Base-by-base conservation (phyloP, 169 alveolate genomes). In the Besnoitia besnoiti region DNA sequence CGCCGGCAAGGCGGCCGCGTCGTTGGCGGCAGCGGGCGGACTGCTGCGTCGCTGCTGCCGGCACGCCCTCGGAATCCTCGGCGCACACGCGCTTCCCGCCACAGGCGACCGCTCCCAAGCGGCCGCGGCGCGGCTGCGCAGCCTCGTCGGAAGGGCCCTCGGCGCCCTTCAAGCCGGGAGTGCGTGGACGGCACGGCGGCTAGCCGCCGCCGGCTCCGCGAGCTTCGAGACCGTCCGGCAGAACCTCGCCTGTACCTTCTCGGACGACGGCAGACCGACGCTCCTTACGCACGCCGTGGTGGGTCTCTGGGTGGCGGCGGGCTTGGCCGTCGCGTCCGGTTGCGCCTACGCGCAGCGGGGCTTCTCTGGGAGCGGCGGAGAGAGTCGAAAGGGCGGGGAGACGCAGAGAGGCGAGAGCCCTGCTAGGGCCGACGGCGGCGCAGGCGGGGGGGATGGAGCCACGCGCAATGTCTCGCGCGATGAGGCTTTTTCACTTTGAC, bases 71-170 rank as follows among this genome's bases (percentile, higher is more conserved):
- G 67, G 82, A 7, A 30, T 1, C 8, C 30, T 19, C 27, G 1
- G 39, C 44, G 1, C 39, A 1, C 62, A 3, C 55, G 2, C 8
- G 19, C 87, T 10, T 4, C 59, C 59, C 40, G 2, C 40, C 5
- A n/a, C 37, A 30, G 87, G 61, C 50, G 50, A 21, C 35, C 10
- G 30, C 0, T 4, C 61, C 35, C 42, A 51, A 5, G 87, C 55
- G 50, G 61, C 87, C 59, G 87, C n/a, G n/a, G n/a, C n/a, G n/a
- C n/a, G n/a, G n/a, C n/a, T 39, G n/a, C 3, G 87, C 87, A 51
- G 87, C 37, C 59, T 44, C 33, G 14, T 10, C 0, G 14, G 87
- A 27, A 37, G 39, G 59, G 16, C 59, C 14, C 5, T 35, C 62
- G 33, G 35, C 59, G 59, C 40, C 2, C 35, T 49, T 40, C 79